Base-by-base conservation (phyloP, 306 rosid species). In the Prunus davidiana region DNA sequence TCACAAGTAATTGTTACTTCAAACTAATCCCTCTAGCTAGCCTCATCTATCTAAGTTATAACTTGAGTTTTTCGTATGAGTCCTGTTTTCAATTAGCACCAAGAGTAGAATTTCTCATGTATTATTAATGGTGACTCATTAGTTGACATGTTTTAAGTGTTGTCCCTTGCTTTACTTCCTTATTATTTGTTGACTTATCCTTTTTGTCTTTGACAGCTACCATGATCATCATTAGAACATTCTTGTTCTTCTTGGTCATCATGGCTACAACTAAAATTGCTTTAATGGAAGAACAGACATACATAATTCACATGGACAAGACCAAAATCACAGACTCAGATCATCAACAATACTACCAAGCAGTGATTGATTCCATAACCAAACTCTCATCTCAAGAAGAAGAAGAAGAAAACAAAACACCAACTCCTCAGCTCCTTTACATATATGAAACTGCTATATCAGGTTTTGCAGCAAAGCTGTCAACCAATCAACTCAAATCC, bases 271-370 rank as follows among this genome's bases (percentile, higher is more conserved):
- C 76, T 67, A 79, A 86, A 83, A 67, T 12, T 3, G 88, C 92
- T 80, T n/a, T 67, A 2, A 6, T 34, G 69, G 82, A 71, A 49
- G 75, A 81, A 32, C 83, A 86, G 64, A 86, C 93, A 3, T 91
- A 83, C 85, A 89, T 91, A 67, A 72, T 91, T 52, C 91, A 91
- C 81, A 86, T 89, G 87, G 94, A 91, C 87, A 77, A 77, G 76
- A 71, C 85, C 27, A 85, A 83, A 74, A 85, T 89, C 67, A 24
- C 30, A 50, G 69, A 84, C 47, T 55, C 80, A 8, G 45, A 71
- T 81, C 83, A 78, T 72, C 76, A 81, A 8, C 76, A 75, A 77
- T 86, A 91, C 92, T 86, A 57, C 75, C 58, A 79, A 61, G 54
- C 81, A 38, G 73, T 91, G 63, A 69, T 84, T 47, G 82, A 91